A percentile compares a stretch with the other conserved stretches of the same genome.
Evolutionary conservation across 495 filamentous ascomycete genomes (phyloP).

Genomic region (Penicillium bialowiezense): DNA sequence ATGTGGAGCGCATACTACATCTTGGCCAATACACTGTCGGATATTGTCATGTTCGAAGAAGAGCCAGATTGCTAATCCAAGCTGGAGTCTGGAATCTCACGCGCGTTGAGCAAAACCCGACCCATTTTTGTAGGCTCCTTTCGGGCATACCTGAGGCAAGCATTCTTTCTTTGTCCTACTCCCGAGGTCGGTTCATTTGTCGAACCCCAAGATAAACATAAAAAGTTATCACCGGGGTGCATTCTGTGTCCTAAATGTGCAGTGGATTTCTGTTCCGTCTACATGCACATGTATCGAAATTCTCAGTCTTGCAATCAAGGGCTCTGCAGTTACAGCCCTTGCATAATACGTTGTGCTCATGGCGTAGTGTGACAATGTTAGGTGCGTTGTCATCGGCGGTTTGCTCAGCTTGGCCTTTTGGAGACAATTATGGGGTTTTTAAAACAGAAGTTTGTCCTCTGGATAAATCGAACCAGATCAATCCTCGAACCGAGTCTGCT

Average conservation of each 20-base stretch:
- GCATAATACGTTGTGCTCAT: neutral
- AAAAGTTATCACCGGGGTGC: neutral
- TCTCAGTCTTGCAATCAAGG: neutral
- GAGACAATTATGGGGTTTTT: neutral
- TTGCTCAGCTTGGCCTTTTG: neutral
- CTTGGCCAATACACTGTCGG: neutral
- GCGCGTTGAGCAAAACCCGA: no score
- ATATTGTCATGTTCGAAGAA: neutral
- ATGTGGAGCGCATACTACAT: neutral
- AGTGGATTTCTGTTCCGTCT: neutral
- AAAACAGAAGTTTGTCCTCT: neutral
- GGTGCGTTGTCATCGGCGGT: neutral
- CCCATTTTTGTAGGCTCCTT: neutral
- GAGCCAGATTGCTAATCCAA: no score
- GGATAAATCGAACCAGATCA: neutral
- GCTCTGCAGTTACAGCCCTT: neutral
- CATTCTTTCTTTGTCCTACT: neutral
- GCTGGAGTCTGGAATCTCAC: no score
- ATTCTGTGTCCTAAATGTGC: neutral
- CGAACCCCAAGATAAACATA: neutral
- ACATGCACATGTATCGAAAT: neutral
- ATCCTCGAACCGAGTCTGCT: neutral
- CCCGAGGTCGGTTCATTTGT: neutral
- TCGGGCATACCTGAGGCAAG: neutral
- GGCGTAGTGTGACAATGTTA: neutral